Conservation (phyloP, 73 alveolate genomes). For the Paramecium tetraurelia region DNA sequence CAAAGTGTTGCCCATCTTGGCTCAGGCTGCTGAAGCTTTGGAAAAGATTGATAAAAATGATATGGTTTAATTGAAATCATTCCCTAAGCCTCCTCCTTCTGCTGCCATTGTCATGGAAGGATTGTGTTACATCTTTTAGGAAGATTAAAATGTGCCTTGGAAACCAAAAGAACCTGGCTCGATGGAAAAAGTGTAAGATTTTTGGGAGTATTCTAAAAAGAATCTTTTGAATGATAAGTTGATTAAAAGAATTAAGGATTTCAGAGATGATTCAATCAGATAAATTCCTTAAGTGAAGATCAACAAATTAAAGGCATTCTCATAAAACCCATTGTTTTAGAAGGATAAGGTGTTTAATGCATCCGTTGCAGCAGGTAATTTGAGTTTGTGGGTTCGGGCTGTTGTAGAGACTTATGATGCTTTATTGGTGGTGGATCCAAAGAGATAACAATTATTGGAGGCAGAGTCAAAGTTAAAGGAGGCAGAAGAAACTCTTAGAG, state of each 20-base stretch:
- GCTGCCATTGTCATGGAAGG: slow-evolving; percentile 68
- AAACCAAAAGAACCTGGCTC: slow-evolving; percentile 61
- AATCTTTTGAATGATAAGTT: slow-evolving; percentile 50
- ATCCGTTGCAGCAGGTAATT: slow-evolving; percentile 83
- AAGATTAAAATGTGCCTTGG: slow-evolving; percentile 50
- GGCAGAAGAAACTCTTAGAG: slow-evolving; percentile 89
- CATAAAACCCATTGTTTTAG: slow-evolving; percentile 69
- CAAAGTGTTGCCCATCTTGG: slow-evolving; percentile 97
- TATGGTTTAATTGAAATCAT: slow-evolving; percentile 68
- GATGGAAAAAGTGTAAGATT: slow-evolving; percentile 59
- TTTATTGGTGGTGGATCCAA: slow-evolving; percentile 97
- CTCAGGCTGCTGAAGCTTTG: slow-evolving; percentile 95
- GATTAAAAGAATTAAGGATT: slow-evolving; percentile 33
- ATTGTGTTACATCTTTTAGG: slow-evolving; percentile 54
- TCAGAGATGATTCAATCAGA: slow-evolving; percentile 42
- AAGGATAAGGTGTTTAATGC: slow-evolving; percentile 74
- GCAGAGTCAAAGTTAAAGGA: slow-evolving; percentile 94
- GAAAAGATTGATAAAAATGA: slow-evolving; percentile 90
- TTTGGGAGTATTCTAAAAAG: slow-evolving; percentile 65
- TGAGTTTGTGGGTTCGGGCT: slow-evolving; percentile 91
- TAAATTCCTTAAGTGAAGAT: slow-evolving; percentile 67
- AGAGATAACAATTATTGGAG: slow-evolving; percentile 92
- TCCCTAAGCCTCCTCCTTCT: slow-evolving; percentile 62
- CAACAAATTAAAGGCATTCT: slow-evolving; percentile 68
- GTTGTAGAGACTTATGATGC: slow-evolving; percentile 67